Evolutionary conservation across 179 eudicot species (phyloP).

Genomic region (Silene noctiflora): DNA sequence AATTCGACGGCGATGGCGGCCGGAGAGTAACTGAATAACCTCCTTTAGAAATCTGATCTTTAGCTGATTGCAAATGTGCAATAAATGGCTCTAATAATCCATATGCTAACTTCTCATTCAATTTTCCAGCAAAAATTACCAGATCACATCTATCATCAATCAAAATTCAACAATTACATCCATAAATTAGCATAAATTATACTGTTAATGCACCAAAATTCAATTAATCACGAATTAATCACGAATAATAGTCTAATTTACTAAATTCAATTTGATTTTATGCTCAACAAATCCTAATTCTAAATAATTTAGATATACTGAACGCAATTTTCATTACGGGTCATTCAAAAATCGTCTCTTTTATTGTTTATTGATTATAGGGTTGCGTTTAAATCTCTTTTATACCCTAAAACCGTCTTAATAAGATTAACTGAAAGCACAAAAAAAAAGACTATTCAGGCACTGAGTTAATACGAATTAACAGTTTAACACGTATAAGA

Average conservation of each 20-base stretch:
- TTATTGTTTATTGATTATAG: no score
- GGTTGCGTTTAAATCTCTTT: no score
- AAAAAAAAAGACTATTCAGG: no score
- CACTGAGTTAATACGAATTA: no score
- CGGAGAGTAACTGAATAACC: slow-evolving; percentile 73
- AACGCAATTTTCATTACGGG: background rate
- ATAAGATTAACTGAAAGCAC: no score
- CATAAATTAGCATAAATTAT: background rate
- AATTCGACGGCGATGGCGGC: slow-evolving; percentile 38
- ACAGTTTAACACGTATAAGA: no score
- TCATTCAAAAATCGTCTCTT: background rate
- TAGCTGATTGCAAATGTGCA: slow-evolving; percentile 55
- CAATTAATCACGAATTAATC: background rate
- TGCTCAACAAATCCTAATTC: no score
- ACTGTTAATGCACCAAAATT: background rate
- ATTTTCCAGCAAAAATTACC: slow-evolving; percentile 62
- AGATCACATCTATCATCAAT: slow-evolving; percentile 58
- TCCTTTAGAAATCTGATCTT: slow-evolving; percentile 76
- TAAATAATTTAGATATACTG: background rate
- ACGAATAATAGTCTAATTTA: background rate
- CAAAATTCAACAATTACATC: slow-evolving; percentile 4
- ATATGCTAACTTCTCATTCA: slow-evolving; percentile 69
- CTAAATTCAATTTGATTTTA: no score
- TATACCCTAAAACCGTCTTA: no score
- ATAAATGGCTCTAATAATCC: slow-evolving; percentile 71